Base-by-base conservation (phyloP, 2,329 filamentous ascomycete genomes). In the Aspergillus ochraceoroseus region DNA sequence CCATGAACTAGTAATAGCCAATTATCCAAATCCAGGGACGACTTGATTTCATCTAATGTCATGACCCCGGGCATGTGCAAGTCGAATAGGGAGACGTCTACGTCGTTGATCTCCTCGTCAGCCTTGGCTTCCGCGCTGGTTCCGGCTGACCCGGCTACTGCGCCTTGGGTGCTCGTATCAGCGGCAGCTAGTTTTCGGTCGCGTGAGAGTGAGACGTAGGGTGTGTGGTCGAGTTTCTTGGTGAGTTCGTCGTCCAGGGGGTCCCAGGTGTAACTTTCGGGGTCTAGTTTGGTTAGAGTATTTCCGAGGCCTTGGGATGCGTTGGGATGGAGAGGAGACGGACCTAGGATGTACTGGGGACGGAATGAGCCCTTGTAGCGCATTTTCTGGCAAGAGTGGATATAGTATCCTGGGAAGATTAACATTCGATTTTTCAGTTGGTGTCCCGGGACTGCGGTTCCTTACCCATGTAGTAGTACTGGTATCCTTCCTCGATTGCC, bases 401-500 rank as follows among this genome's bases (percentile, higher is more conserved):
- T 82, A 55, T 82, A 82, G 60, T 72, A 82, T 8, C 79, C 70
- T 73, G 37, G 8, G 17, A 25, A 27, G n/a, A 11, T 6, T 13
- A 36, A 23, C 18, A 22, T 46, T n/a, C n/a, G n/a, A n/a, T n/a
- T n/a, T n/a, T n/a, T n/a, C n/a, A n/a, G n/a, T n/a, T n/a, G n/a
- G n/a, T n/a, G n/a, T n/a, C n/a, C n/a, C n/a, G n/a, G n/a, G n/a
- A n/a, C n/a, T n/a, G 22, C 46, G 11, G 20, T 7, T 6, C n/a
- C 59, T 9, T 50, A 73, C 70, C 79, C 79, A 83, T 82, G 62
- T 82, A 82, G 57, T 82, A 82, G 58, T 75, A 80, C 39, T 71
- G 55, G 49, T 82, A 80, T 0, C 63, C 65, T 3, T 64, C 70
- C 51, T 82, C 76, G 1, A 72, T 47, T 0, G 77, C 68, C 17